phyloP scores from a whole-genome alignment of 164 flowering plant species.

The Pachysandra terminalis region DNA sequence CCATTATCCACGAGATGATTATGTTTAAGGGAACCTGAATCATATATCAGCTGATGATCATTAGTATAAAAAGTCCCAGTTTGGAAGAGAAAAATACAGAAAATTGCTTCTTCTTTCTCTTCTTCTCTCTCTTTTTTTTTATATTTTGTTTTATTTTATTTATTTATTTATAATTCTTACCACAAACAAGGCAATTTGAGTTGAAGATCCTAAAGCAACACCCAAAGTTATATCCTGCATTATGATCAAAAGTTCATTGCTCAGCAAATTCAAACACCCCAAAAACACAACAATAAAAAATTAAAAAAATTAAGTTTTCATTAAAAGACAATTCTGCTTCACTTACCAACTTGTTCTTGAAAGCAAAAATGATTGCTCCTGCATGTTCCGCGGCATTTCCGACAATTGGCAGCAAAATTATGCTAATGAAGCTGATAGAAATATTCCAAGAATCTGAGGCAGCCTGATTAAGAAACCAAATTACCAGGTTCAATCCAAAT shows the following conservation, averaged over 20 bases:
- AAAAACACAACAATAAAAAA: too few relatives aligned
- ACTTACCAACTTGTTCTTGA: slow-evolving; percentile 85
- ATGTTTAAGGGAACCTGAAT: slow-evolving; percentile 71
- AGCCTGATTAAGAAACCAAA: slow-evolving; percentile 33
- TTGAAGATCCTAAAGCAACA: slow-evolving; percentile 89
- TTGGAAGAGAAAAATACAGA: too few relatives aligned
- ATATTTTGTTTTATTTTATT: background rate
- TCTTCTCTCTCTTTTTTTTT: too few relatives aligned
- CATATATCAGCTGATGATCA: background rate
- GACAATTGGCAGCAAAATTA: slow-evolving; percentile 84
- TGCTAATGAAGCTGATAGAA: slow-evolving; percentile 81
- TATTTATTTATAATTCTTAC: slow-evolving; percentile 30
- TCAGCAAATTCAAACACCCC: background rate
- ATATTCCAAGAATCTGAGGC: slow-evolving; percentile 87
- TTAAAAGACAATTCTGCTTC: too few relatives aligned
- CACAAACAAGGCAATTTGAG: slow-evolving; percentile 93
- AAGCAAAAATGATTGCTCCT: slow-evolving; percentile 84
- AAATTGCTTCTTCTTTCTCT: too few relatives aligned
- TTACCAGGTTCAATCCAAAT: background rate
- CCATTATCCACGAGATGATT: slow-evolving; percentile 73
- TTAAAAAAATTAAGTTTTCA: too few relatives aligned
- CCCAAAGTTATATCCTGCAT: slow-evolving; percentile 89
- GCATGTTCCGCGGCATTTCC: slow-evolving; percentile 99
- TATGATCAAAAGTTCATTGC: background rate
- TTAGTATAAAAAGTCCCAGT: background rate